Conservation (phyloP, 2,329 filamentous ascomycete genomes). For the Neofusicoccum ribis region DNA sequence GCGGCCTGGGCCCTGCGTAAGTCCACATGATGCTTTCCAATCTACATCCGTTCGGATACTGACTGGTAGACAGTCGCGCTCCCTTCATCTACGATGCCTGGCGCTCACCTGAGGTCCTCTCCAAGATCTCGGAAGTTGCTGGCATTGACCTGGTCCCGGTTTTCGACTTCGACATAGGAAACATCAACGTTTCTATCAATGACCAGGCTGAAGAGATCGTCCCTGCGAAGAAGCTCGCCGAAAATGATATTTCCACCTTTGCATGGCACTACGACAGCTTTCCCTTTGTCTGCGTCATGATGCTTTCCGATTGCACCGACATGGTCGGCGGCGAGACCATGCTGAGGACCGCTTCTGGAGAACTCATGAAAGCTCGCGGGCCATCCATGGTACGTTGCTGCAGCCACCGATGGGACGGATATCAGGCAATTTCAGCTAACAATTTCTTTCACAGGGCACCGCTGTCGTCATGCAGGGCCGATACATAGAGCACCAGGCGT, state of each 20-base stretch:
- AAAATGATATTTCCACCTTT: constrained; percentile 17
- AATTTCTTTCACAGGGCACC: constrained; percentile 15
- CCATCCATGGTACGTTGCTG: constrained; percentile 41
- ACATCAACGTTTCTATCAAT: constrained; percentile 46
- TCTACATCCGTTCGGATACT: neutral
- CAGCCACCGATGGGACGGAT: too few species aligned
- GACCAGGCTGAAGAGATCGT: constrained; percentile 1
- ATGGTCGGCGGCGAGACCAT: constrained; percentile 61
- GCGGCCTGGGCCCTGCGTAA: neutral
- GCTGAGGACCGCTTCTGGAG: constrained; percentile 55
- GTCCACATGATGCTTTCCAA: neutral
- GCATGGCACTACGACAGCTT: constrained; percentile 54
- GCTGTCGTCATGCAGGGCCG: constrained; percentile 49
- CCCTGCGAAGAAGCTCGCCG: neutral
- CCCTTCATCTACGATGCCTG: constrained; percentile 37
- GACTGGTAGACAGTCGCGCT: constrained; percentile 5
- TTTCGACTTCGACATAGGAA: constrained; percentile 58
- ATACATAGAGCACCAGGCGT: constrained; percentile 49
- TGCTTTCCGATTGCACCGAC: constrained; percentile 50
- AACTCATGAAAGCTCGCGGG: constrained; percentile 47
- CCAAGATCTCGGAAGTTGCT: constrained; percentile 53
- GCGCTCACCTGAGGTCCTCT: constrained; percentile 46
- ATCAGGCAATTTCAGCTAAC: neutral
- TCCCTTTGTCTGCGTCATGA: constrained; percentile 55
- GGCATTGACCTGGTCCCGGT: constrained; percentile 57